Evolutionary conservation across 306 rosid genomes (phyloP).

Genomic region (Acacia melanoxylon): DNA sequence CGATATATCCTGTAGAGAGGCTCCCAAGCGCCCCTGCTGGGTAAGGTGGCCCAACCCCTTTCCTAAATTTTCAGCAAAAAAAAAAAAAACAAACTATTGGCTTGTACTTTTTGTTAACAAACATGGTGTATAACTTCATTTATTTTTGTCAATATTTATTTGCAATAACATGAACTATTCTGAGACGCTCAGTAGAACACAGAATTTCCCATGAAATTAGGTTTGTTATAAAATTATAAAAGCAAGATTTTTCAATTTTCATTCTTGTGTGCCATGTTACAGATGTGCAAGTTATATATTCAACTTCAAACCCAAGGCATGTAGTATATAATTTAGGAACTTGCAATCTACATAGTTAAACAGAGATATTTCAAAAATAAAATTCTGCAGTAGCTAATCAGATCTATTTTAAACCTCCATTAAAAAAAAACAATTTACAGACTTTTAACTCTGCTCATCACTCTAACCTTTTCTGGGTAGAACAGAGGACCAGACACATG

Average conservation of each 20-base stretch:
- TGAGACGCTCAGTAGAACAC: not conserved
- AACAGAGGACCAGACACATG: constrained; percentile 24
- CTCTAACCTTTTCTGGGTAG: constrained; percentile 5
- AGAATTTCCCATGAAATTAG: not conserved
- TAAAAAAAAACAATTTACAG: constrained; percentile 31
- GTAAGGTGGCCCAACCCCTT: too few species aligned
- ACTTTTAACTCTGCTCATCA: constrained; percentile 16
- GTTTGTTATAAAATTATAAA: not conserved
- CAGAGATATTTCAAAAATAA: not conserved
- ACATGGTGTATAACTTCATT: not conserved
- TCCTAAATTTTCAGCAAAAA: too few species aligned
- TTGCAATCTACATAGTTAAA: not conserved
- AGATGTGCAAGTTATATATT: not conserved
- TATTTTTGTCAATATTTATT: not conserved
- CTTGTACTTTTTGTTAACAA: not conserved
- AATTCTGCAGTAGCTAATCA: not conserved
- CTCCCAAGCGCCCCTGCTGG: too few species aligned
- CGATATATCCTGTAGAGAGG: too few species aligned
- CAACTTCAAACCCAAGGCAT: not conserved
- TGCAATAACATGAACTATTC: not conserved
- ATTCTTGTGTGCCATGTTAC: not conserved
- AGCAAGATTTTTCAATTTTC: not conserved
- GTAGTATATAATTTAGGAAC: not conserved
- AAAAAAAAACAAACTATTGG: too few species aligned
- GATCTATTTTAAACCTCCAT: not conserved